Conservation (phyloP, 345 rosid species). For the Pistacia atlantica region DNA sequence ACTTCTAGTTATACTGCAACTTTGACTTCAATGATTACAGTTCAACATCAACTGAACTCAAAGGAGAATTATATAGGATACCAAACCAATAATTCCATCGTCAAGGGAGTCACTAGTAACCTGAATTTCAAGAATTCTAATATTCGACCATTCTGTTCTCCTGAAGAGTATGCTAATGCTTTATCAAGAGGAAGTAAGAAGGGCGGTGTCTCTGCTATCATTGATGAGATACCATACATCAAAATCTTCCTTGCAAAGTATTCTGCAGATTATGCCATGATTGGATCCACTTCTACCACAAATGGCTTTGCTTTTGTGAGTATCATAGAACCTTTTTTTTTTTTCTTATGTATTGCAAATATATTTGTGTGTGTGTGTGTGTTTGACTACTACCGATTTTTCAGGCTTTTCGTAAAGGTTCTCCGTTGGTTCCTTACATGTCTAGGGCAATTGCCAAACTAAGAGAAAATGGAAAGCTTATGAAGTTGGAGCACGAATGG, state of each 20-base stretch:
- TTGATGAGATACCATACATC: slow-evolving; percentile 40
- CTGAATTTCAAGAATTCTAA: background rate
- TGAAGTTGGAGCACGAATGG: slow-evolving; percentile 13
- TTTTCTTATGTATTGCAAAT: too few species aligned
- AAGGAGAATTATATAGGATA: slow-evolving; percentile 22
- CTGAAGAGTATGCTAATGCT: slow-evolving; percentile 15
- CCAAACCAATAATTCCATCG: slow-evolving; percentile 10
- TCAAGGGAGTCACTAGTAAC: background rate
- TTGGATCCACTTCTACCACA: slow-evolving; percentile 25
- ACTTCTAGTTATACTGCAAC: slow-evolving; percentile 45
- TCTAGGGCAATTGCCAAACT: slow-evolving; percentile 35
- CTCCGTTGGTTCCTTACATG: slow-evolving; percentile 25
- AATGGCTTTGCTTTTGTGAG: slow-evolving; percentile 54
- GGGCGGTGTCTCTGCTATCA: slow-evolving; percentile 32
- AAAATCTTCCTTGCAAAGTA: slow-evolving; percentile 19
- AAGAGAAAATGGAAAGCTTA: slow-evolving; percentile 13
- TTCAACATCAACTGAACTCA: slow-evolving; percentile 29
- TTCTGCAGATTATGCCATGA: slow-evolving; percentile 26
- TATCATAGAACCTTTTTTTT: background rate
- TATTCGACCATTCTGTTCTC: background rate
- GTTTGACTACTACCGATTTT: background rate
- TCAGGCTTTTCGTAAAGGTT: slow-evolving; percentile 38
- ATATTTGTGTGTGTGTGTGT: too few species aligned
- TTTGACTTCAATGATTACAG: slow-evolving; percentile 43
- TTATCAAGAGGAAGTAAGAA: slow-evolving; percentile 25